phyloP scores from a whole-genome alignment of 2,329 filamentous ascomycete genomes.

The Chrysosporium queenslandicum region DNA sequence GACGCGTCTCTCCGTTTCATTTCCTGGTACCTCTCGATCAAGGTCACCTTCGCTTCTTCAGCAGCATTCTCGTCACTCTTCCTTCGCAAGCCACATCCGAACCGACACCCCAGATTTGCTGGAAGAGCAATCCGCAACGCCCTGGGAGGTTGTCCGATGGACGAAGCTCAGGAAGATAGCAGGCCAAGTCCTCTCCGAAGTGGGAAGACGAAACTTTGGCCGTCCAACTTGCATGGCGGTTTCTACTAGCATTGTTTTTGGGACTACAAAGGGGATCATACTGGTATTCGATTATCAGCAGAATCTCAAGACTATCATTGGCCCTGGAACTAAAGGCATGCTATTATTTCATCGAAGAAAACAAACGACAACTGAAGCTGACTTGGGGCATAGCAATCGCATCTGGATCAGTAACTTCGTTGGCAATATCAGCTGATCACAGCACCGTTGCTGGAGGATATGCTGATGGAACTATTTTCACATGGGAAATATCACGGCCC shows the following conservation, averaged over 20 bases:
- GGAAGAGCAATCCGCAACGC: slow-evolving; percentile 65
- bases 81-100: slow-evolving; percentile 60
- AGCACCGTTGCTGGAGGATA: slow-evolving; percentile 85
- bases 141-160: slow-evolving; percentile 97
- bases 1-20: slow-evolving; percentile 63
- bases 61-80: slow-evolving; percentile 71
- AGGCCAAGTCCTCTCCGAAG: slow-evolving; percentile 81
- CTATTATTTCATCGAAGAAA: not conserved
- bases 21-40: slow-evolving; percentile 53
- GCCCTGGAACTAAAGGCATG: slow-evolving; percentile 78
- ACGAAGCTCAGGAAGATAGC: slow-evolving; percentile 85
- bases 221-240: slow-evolving; percentile 80
- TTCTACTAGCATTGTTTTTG: slow-evolving; percentile 77
- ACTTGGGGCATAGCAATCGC: slow-evolving; percentile 57
- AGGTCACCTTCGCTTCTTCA: slow-evolving; percentile 66
- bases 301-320: slow-evolving; percentile 85
- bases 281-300: slow-evolving; percentile 97
- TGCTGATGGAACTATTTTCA: slow-evolving; percentile 83
- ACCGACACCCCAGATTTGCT: slow-evolving; percentile 51
- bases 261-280: slow-evolving; percentile 88
- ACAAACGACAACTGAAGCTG: not conserved
- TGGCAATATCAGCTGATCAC: slow-evolving; percentile 89
- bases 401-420: slow-evolving; percentile 73
- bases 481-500: slow-evolving; percentile 81
- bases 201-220: slow-evolving; percentile 85